Conservation (phyloP, 805 yeast genomes). For the Sugiyamaella qingdaonensis region DNA sequence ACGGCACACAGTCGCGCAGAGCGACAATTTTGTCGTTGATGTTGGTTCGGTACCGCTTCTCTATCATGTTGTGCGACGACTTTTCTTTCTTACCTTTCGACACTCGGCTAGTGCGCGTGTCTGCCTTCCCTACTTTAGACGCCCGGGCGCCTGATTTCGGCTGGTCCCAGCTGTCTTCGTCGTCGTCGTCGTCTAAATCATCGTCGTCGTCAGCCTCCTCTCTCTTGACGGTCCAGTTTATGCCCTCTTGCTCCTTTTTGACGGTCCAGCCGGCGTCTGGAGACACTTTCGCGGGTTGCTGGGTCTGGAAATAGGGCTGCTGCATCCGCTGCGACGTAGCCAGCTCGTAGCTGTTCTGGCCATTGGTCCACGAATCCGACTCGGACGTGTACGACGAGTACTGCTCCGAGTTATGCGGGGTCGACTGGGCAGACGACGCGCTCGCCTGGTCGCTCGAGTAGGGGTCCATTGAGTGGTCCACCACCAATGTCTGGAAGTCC, state of each 20-base stretch:
- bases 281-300: neutral
- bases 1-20: constrained; percentile 72
- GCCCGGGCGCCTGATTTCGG: no score
- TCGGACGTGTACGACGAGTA: constrained; percentile 1
- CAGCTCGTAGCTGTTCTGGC: neutral
- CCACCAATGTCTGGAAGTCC: neutral
- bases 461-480: neutral
- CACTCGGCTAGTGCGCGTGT: constrained; percentile 22
- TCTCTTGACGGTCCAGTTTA: neutral
- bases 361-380: neutral
- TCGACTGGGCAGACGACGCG: neutral
- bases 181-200: no score
- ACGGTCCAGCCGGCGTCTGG: neutral
- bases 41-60: constrained; percentile 74
- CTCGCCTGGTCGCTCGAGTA: neutral
- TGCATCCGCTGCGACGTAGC: no score
- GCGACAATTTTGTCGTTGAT: constrained; percentile 67
- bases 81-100: constrained; percentile 39
- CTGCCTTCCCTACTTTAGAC: neutral
- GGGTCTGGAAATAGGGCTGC: no score
- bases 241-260: neutral
- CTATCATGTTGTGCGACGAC: constrained; percentile 73
- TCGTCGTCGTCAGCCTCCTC: neutral
- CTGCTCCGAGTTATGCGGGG: neutral
- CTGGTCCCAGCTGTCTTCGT: no score